Percentiles rank a stretch among this genome's conserved stretches.
Conservation (phyloP, 2,329 filamentous ascomycete genomes). For the Lasiodiplodia hormozganensis region DNA sequence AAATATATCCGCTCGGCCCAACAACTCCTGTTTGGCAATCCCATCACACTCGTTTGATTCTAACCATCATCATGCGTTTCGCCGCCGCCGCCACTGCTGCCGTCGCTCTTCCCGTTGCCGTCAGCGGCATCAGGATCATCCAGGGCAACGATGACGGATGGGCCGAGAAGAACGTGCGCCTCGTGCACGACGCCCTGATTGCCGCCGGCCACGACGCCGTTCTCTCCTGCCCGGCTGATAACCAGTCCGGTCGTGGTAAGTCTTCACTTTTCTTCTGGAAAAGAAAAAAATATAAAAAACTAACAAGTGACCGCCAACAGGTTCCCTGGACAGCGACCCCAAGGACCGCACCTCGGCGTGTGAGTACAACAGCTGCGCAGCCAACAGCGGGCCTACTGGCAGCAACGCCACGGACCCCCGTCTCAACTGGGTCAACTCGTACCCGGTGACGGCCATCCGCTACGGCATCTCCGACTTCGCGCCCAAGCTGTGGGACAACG, state of each 20-base stretch:
- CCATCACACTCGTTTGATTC: not conserved
- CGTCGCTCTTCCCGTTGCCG: constrained; percentile 37
- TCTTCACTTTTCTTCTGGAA: not conserved
- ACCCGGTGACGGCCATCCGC: constrained; percentile 68
- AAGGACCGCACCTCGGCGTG: constrained; percentile 58
- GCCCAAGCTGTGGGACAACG: constrained; percentile 60
- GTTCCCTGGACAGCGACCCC: constrained; percentile 60
- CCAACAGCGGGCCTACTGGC: constrained; percentile 63
- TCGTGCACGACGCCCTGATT: constrained; percentile 63
- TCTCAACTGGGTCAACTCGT: constrained; percentile 76
- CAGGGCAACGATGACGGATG: constrained; percentile 77
- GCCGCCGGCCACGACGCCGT: constrained; percentile 66
- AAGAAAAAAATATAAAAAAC: not conserved
- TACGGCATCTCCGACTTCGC: constrained; percentile 66
- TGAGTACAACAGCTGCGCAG: constrained; percentile 67
- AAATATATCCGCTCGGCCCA: constrained; percentile 4
- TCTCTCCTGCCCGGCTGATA: constrained; percentile 70
- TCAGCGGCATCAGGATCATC: constrained; percentile 59
- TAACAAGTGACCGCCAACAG: constrained; percentile 45
- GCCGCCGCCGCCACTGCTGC: constrained; percentile 19
- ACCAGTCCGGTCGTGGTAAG: constrained; percentile 68
- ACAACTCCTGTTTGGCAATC: not conserved
- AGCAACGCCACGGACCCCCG: constrained; percentile 63
- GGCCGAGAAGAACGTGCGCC: constrained; percentile 72
- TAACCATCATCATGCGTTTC: constrained; percentile 14